Base-by-base conservation (phyloP, 768 basidiomycete genomes). In the Agrocybe chaxingu region DNA sequence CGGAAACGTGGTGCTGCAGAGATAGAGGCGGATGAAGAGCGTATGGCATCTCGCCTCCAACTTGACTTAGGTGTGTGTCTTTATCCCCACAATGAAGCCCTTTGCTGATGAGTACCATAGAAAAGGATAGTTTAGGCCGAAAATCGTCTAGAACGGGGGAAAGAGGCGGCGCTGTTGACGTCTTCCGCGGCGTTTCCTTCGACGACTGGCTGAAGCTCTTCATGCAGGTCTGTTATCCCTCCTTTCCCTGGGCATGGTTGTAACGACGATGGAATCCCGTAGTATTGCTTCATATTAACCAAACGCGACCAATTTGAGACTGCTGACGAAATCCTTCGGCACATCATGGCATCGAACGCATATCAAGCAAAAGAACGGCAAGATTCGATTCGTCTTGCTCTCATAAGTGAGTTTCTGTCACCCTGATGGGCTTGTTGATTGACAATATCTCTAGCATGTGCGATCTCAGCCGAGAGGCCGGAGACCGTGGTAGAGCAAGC, bases 171-270 rank as follows among this genome's bases (percentile, higher is more conserved):
- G 75, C 72, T 24, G 77, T 89, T 1, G 77, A 84, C 44, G 73
- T 80, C 0, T 98, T 95, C 66, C 84, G 95, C 8, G 89, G 90
- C 0, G 74, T 96, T 33, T 75, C 75, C 3, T 92, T 92, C 57
- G 87, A 88, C 48, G 83, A 88, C 46, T 99, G 96, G 96, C 64
- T 96, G 42, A 74, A 76, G 11, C 60, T 98, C 36, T 84, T 93
- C 62, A 82, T 97, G 73, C 89, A 94, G 76, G 96, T 92, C 45
- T 43, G 75, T 62, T 9, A 32, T 31, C 13, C 35, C 50, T 48
- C 12, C 7, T 42, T 45, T 2, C 16, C n/a, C 19, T 30, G 12
- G 5, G 13, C 24, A 30, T 24, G 37, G 12, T 19, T 19, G 37
- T 35, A 33, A 33, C 30, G 0, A 19, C 8, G 7, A 2, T 35